phyloP scores from a whole-genome alignment of 345 rosid genomes.

The Pelargonium nanum region DNA sequence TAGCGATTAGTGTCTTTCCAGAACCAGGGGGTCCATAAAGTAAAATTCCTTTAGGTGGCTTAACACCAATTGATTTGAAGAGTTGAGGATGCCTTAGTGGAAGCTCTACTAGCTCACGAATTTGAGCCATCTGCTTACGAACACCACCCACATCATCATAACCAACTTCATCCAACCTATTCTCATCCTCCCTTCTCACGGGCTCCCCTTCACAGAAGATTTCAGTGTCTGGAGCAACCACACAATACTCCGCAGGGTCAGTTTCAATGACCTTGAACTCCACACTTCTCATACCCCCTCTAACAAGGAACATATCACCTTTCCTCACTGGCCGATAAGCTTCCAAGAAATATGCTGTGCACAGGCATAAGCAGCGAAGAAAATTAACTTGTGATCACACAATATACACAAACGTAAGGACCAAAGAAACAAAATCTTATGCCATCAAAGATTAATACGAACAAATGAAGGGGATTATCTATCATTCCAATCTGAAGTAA shows the following conservation, averaged over 20 bases:
- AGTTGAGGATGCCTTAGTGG: slow-evolving; percentile 68
- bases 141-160: slow-evolving; percentile 82
- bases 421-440: not conserved
- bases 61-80: slow-evolving; percentile 60
- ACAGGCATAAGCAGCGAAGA: not conserved
- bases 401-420: not conserved
- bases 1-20: slow-evolving; percentile 57
- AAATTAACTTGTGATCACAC: not conserved
- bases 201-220: slow-evolving; percentile 70
- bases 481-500: not conserved
- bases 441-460: not conserved
- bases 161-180: slow-evolving; percentile 55
- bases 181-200: slow-evolving; percentile 60
- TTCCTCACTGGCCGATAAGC: slow-evolving; percentile 60
- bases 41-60: slow-evolving; percentile 62
- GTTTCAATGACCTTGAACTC: slow-evolving; percentile 55
- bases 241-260: slow-evolving; percentile 56
- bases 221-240: slow-evolving; percentile 64
- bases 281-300: slow-evolving; percentile 68
- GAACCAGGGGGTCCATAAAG: too few species aligned
- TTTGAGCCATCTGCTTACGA: slow-evolving; percentile 66
- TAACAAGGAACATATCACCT: slow-evolving; percentile 53
- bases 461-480: not conserved
- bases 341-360: slow-evolving; percentile 60
- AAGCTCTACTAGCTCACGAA: slow-evolving; percentile 61